Evolutionary conservation across 495 filamentous ascomycete species (phyloP), one percentile per base, ranked within the genome.

Genomic region (Penicillium maclennaniae): DNA sequence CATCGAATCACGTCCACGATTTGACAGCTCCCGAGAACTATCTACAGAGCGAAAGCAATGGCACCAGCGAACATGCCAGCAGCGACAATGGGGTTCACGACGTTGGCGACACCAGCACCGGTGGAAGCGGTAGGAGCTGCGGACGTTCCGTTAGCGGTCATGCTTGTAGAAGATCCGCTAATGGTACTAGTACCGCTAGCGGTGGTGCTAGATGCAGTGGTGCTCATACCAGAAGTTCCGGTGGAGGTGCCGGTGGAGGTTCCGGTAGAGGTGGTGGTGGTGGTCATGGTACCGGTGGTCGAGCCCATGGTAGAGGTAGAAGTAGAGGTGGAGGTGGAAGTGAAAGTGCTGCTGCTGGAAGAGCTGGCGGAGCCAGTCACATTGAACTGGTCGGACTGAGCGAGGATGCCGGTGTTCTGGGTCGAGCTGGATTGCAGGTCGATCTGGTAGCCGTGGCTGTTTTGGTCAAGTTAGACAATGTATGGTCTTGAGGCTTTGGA

Each of bases 341-440:
- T 63, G 34, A 55, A 47, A 20, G 47, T 49, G n/a, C 43, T 42
- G 43, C 37, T 41, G 12, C 37, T 20, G 37, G 37, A 15, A 19
- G 47, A 17, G 48, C 27, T 36, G 0, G 50, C 26, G n/a, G 60
- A 48, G 31, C 46, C 54, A 41, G 59, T 61, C 48, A 72, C 66
- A 51, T 69, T 66, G 65, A 75, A 75, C 42, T 73, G 66, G 34
- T 63, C 36, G 6, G 69, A 70, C 56, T 75, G 72, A 4, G 72
- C 72, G 25, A 75, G 70, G 51, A 75, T 73, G 15, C 72, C 72
- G 43, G 58, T 66, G 62, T 72, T 72, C 17, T 60, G 31, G 16
- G 37, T 26, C 3, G 41, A 36, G 55, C 61, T 60, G 46, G 69
- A 70, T 28, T 66, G 19, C 19, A 75, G 55, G 61, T 73, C 71